phyloP scores from a whole-genome alignment of 352 stramenopile species.

The Phytophthora crassamura region DNA sequence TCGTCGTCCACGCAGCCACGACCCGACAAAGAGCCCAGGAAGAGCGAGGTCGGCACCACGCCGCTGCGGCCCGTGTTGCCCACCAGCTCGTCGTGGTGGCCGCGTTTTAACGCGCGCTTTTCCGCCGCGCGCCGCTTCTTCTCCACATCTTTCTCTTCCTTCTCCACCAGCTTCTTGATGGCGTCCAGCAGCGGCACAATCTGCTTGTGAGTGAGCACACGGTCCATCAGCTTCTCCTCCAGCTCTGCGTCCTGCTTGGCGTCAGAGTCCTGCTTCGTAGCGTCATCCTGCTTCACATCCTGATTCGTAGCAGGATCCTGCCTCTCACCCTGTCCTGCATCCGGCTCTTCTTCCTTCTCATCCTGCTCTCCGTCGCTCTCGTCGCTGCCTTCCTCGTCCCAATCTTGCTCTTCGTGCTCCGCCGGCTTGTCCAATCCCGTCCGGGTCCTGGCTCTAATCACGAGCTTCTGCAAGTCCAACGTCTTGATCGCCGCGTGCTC shows the following conservation, averaged over 20 bases:
- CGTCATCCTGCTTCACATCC: slow-evolving; percentile 15
- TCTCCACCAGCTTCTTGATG: slow-evolving; percentile 59
- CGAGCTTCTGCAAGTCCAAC: slow-evolving; percentile 58
- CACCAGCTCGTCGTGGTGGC: slow-evolving; percentile 60
- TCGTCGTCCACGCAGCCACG: slow-evolving; percentile 42
- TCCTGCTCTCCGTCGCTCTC: slow-evolving; percentile 34
- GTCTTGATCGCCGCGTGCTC: slow-evolving; percentile 67
- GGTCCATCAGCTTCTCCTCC: slow-evolving; percentile 54
- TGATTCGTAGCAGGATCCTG: slow-evolving; percentile 22
- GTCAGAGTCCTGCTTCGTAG: slow-evolving; percentile 49
- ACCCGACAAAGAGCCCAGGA: slow-evolving; percentile 79
- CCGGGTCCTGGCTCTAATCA: slow-evolving; percentile 46
- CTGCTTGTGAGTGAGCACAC: slow-evolving; percentile 76
- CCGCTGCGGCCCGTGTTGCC: slow-evolving; percentile 64
- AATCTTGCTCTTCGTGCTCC: slow-evolving; percentile 29
- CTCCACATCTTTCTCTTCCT: slow-evolving; percentile 58
- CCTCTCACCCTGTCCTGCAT: slow-evolving; percentile 2
- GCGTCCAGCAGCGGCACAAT: slow-evolving; percentile 68
- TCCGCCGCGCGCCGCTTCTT: slow-evolving; percentile 69
- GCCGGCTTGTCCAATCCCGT: slow-evolving; percentile 48
- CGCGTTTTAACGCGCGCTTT: slow-evolving; percentile 70
- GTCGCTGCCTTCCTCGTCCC: slow-evolving; percentile 28
- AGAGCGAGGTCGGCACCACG: slow-evolving; percentile 65
- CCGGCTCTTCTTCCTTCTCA: background rate
- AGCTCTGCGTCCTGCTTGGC: slow-evolving; percentile 27